These are phyloP conservation scores for Zygosaccharomyces kombuchaensis DNA, from an alignment of 805 yeast genomes.

Conservation along the genomic window DNA sequence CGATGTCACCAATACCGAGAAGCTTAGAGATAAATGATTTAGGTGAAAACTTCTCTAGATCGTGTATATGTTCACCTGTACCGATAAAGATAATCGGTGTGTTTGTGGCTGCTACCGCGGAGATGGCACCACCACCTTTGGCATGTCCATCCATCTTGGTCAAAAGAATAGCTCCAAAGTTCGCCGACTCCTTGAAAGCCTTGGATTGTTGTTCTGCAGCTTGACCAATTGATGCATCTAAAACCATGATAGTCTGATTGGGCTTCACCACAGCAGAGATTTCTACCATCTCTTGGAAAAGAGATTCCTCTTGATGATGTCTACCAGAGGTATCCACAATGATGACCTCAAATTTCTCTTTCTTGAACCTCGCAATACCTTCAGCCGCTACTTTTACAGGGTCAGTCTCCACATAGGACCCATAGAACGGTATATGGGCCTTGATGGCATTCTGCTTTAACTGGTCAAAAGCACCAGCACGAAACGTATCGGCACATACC, in stretches of 20 bases:
- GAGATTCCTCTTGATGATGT: conserved; percentile 88
- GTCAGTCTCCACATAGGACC: conserved; percentile 92
- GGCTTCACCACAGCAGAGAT: conserved; percentile 85
- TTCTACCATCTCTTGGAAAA: conserved; percentile 92
- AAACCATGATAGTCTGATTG: conserved; percentile 94
- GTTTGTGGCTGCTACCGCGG: conserved; percentile 95
- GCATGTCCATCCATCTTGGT: conserved; percentile 99
- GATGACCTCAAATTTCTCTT: conserved; percentile 86
- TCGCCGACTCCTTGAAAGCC: conserved; percentile 89
- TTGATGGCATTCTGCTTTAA: conserved; percentile 95
- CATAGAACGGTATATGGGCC: conserved; percentile 90
- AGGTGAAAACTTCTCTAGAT: conserved; percentile 87
- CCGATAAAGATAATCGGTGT: conserved; percentile 96
- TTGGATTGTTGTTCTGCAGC: conserved; percentile 94
- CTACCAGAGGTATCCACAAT: conserved; percentile 98
- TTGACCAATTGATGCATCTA: conserved; percentile 97
- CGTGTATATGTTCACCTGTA: conserved; percentile 96
- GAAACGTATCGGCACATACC: conserved; percentile 98
- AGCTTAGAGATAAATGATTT: conserved; percentile 84
- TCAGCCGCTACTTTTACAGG: conserved; percentile 88
- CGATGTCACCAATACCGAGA: conserved; percentile 93
- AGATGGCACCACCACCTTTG: conserved; percentile 98
- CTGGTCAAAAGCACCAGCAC: conserved; percentile 99
- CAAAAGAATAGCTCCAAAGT: conserved; percentile 90
- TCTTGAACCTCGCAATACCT: conserved; percentile 88